Conservation (phyloP, 179 eudicot species). For the Pouteria campechiana region DNA sequence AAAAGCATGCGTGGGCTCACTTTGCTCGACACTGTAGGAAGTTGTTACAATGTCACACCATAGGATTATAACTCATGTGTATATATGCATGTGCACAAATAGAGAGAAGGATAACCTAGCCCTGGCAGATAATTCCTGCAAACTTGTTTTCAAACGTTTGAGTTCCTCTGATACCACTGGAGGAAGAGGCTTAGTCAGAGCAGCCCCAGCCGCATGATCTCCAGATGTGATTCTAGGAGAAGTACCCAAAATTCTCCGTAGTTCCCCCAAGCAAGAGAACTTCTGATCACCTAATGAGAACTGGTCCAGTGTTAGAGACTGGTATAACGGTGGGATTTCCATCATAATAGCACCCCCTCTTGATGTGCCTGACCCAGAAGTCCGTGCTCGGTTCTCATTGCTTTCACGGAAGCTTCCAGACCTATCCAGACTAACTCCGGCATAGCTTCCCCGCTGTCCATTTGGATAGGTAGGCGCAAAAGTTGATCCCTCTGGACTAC, state of each 20-base stretch:
- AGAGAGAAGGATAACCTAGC: constrained; percentile 53
- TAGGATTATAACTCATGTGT: too few species aligned
- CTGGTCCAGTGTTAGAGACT: constrained; percentile 60
- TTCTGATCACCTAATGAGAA: constrained; percentile 42
- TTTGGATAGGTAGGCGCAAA: constrained; percentile 39
- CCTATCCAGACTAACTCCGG: constrained; percentile 55
- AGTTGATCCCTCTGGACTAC: constrained; percentile 55
- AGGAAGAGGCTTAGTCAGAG: constrained; percentile 46
- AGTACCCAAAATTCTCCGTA: constrained; percentile 49
- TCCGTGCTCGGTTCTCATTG: constrained; percentile 44
- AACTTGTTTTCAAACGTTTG: constrained; percentile 46
- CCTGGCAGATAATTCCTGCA: constrained; percentile 42
- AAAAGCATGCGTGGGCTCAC: too few species aligned
- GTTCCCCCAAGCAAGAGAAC: constrained; percentile 40
- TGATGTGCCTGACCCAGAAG: constrained; percentile 33
- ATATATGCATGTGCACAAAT: too few species aligned
- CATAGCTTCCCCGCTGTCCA: constrained; percentile 48
- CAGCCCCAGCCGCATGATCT: constrained; percentile 52
- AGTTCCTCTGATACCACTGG: constrained; percentile 47
- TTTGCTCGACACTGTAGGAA: too few species aligned
- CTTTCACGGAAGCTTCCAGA: constrained; percentile 75
- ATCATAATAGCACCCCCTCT: constrained; percentile 23
- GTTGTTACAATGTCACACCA: too few species aligned
- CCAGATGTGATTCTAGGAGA: constrained; percentile 45
- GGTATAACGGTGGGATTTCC: constrained; percentile 39